Percentiles rank a stretch among this genome's conserved stretches.
These are phyloP conservation scores for Cystobasidium slooffiae DNA, from an alignment of 1,284 basidiomycete species.

Conservation along the genomic window DNA sequence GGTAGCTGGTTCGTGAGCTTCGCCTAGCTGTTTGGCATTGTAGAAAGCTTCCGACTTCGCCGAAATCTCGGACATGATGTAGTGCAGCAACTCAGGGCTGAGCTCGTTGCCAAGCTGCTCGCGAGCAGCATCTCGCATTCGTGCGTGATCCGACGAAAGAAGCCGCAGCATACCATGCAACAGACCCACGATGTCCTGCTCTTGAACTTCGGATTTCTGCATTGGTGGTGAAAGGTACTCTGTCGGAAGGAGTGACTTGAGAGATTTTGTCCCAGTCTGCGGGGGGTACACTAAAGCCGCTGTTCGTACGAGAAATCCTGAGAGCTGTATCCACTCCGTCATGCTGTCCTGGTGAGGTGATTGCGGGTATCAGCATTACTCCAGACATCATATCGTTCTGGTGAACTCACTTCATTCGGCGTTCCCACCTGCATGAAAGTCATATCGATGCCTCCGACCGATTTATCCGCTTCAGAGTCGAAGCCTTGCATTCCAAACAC, in stretches of 20 bases:
- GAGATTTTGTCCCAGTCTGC: neutral
- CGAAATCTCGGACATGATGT: neutral
- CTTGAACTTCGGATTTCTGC: neutral
- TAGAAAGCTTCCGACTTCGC: neutral
- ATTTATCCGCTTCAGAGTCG: neutral
- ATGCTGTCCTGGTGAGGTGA: slow-evolving; percentile 4
- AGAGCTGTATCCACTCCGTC: slow-evolving; percentile 21
- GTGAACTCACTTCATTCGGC: slow-evolving; percentile 15
- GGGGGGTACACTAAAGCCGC: neutral
- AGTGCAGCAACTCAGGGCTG: neutral
- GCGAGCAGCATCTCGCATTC: slow-evolving; percentile 28
- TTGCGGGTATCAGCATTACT: neutral
- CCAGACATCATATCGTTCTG: neutral
- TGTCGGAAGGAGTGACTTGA: neutral
- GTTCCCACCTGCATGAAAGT: neutral
- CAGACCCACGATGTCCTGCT: neutral
- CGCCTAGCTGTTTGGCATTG: neutral
- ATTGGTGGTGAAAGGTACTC: slow-evolving; percentile 7
- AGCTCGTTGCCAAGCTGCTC: slow-evolving; percentile 22
- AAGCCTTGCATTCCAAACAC: neutral
- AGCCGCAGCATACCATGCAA: slow-evolving; percentile 3
- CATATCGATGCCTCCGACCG: slow-evolving; percentile 9
- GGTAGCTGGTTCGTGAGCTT: neutral
- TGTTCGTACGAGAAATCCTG: slow-evolving; percentile 20
- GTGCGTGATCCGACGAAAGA: slow-evolving; percentile 17